Evolutionary conservation across 345 rosid species (phyloP).

Genomic region (Murraya paniculata): DNA sequence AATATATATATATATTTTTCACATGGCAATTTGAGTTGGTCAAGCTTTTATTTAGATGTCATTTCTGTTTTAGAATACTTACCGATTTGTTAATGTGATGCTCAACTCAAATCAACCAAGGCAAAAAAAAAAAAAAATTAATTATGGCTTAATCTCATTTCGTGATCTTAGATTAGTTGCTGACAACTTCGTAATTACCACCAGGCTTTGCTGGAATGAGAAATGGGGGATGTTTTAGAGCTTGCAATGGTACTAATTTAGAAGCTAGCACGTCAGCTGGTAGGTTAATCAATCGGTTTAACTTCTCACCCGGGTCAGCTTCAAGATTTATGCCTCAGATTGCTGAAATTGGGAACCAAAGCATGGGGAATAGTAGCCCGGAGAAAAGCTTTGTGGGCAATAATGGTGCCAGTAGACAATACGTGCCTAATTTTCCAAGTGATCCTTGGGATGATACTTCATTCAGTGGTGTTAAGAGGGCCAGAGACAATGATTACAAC

Average conservation of each 20-base stretch:
- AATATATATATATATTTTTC: background rate
- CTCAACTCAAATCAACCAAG: background rate
- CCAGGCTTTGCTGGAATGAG: constrained; percentile 32
- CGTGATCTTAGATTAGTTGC: background rate
- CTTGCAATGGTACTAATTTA: constrained; percentile 21
- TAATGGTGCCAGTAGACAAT: constrained; percentile 23
- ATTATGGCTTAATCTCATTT: background rate
- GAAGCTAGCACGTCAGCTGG: constrained; percentile 27
- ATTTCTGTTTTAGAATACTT: background rate
- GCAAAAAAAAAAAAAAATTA: no score
- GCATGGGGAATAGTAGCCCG: constrained; percentile 12
- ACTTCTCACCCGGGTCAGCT: constrained; percentile 31
- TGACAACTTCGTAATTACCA: constrained; percentile 6
- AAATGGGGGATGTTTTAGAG: constrained; percentile 27
- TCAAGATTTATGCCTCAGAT: constrained; percentile 39
- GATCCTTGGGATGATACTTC: constrained; percentile 39
- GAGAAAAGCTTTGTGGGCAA: constrained; percentile 14
- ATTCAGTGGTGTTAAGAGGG: constrained; percentile 28
- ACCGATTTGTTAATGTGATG: background rate
- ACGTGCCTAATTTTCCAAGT: constrained; percentile 26
- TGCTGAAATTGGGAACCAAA: constrained; percentile 38
- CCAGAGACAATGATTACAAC: constrained; percentile 23
- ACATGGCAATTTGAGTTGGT: background rate
- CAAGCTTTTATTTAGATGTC: background rate
- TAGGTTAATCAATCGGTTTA: constrained; percentile 27